phyloP scores from a whole-genome alignment of 2,329 filamentous ascomycete genomes.

The Aspergillus pseudotamarii region DNA sequence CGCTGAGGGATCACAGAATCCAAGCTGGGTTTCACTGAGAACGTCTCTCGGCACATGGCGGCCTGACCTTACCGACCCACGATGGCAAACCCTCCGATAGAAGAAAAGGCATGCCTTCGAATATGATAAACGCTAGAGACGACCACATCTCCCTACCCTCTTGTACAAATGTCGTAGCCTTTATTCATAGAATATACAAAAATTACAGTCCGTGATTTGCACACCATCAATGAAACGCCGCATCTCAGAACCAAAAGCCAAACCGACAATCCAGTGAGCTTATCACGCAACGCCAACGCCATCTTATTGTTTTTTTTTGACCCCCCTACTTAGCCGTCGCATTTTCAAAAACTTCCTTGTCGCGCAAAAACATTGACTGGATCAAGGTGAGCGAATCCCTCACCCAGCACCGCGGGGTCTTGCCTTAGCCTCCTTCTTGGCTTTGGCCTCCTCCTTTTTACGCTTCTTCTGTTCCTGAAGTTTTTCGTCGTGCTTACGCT shows the following conservation, averaged over 20 bases:
- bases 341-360: background rate
- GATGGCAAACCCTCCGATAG: background rate
- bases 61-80: background rate
- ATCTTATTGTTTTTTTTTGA: background rate
- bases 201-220: background rate
- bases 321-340: background rate
- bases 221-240: background rate
- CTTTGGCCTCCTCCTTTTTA: conserved; percentile 89
- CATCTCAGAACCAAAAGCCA: background rate
- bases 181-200: background rate
- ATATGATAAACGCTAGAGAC: background rate
- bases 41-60: background rate
- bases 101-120: background rate
- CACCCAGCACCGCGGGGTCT: conserved; percentile 70
- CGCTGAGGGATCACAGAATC: background rate
- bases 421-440: conserved; percentile 86
- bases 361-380: background rate
- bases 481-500: conserved; percentile 93
- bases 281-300: background rate
- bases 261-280: background rate
- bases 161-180: background rate
- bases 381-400: background rate
- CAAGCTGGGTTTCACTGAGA: background rate
- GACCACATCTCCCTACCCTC: background rate
- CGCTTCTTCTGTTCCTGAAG: conserved; percentile 93